These are phyloP conservation scores for Plicaturopsis crispa DNA, from an alignment of 768 basidiomycete genomes.

Conservation along the genomic window DNA sequence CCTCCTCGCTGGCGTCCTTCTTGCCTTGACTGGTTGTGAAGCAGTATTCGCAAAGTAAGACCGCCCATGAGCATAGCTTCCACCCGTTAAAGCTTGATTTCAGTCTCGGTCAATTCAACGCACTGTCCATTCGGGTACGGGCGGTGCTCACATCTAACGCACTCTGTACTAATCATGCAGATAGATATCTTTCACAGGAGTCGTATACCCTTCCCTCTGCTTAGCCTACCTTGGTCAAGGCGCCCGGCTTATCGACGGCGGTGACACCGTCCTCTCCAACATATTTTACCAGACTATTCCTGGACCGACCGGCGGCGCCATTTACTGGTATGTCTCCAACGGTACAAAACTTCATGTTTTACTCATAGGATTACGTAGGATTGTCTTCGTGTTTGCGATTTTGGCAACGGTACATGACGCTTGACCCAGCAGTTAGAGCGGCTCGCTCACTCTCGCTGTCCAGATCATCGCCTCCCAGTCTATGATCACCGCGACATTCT, in stretches of 20 bases:
- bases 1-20: conserved; percentile 52
- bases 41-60: conserved; percentile 61
- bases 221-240: conserved; percentile 71
- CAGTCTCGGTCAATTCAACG: conserved; percentile 65
- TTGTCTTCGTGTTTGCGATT: conserved; percentile 56
- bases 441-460: conserved; percentile 1
- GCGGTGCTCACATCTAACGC: background rate
- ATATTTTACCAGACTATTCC: conserved; percentile 64
- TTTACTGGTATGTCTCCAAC: conserved; percentile 45
- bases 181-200: conserved; percentile 40
- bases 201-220: conserved; percentile 54
- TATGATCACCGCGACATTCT: conserved; percentile 63
- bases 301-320: conserved; percentile 37
- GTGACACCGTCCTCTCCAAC: conserved; percentile 39
- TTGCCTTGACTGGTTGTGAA: conserved; percentile 65
- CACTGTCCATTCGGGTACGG: conserved; percentile 44
- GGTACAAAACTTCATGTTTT: background rate
- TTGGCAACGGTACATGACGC: conserved; percentile 45
- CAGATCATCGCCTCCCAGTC: conserved; percentile 60
- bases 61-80: no score
- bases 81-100: background rate
- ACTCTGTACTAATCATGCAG: background rate
- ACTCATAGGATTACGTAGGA: conserved; percentile 28
- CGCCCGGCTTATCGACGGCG: conserved; percentile 47
- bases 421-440: background rate